phyloP scores from a whole-genome alignment of 768 basidiomycete genomes.

The Heimioporus sp. region DNA sequence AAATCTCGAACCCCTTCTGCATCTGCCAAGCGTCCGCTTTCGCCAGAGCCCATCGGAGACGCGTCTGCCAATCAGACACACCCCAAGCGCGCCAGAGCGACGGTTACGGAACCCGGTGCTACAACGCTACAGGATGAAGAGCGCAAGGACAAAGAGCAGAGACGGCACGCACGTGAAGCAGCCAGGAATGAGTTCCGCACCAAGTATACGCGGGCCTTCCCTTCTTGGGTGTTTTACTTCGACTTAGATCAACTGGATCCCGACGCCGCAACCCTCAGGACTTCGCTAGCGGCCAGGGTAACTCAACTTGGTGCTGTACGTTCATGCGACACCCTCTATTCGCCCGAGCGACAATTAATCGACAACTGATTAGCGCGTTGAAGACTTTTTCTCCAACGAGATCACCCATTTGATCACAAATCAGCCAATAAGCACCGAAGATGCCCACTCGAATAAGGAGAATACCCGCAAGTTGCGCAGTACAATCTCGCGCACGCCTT shows the following conservation, averaged over 20 bases:
- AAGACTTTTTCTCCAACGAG: slow-evolving; percentile 83
- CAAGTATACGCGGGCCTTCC: slow-evolving; percentile 87
- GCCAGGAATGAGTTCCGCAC: slow-evolving; percentile 70
- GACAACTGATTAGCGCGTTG: slow-evolving; percentile 58
- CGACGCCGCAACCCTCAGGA: slow-evolving; percentile 33
- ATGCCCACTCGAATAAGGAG: slow-evolving; percentile 57
- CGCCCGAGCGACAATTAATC: background rate
- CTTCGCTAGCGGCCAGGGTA: slow-evolving; percentile 54
- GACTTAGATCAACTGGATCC: slow-evolving; percentile 55
- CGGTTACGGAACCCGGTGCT: slow-evolving; percentile 19
- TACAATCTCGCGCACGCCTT: slow-evolving; percentile 20
- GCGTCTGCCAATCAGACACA: slow-evolving; percentile 16
- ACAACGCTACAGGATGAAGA: slow-evolving; percentile 32
- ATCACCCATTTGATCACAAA: slow-evolving; percentile 89
- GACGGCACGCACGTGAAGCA: slow-evolving; percentile 49
- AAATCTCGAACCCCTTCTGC: slow-evolving; percentile 32
- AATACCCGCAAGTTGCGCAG: slow-evolving; percentile 44
- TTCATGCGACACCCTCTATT: slow-evolving; percentile 15
- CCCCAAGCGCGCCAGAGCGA: slow-evolving; percentile 46
- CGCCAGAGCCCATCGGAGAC: slow-evolving; percentile 46
- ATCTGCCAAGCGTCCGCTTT: slow-evolving; percentile 47
- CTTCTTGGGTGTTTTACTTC: slow-evolving; percentile 81
- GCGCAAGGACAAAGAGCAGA: slow-evolving; percentile 47
- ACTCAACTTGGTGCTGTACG: slow-evolving; percentile 75
- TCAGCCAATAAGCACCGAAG: slow-evolving; percentile 37